Base-by-base conservation (phyloP, 139 green algal genomes). In the Coccomyxa sp. region DNA sequence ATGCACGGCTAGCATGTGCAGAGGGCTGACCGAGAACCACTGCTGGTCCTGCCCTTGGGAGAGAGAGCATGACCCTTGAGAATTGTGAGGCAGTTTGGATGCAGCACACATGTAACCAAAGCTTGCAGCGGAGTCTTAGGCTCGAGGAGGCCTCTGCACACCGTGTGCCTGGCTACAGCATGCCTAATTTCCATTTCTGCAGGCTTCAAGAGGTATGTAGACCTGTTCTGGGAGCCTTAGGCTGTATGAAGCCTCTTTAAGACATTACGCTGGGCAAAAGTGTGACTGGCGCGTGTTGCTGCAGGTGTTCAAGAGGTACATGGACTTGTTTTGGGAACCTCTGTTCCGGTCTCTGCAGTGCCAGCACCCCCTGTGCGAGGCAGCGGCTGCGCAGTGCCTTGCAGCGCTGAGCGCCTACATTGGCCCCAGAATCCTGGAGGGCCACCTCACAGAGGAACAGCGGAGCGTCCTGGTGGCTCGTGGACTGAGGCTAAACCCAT, bases 311-410 rank as follows among this genome's bases (percentile, higher is more conserved):
- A 98, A 98, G 87, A 76, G 75, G 0, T 68, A 91, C 84, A 74
- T 98, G 54, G 91, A 93, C 22, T 50, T 74, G 14, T 93, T 98
- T 50, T 76, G 97, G 71, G 33, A 74, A 16, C 86, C 91, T 0
- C 68, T 97, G 58, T 95, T 97, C 76, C 71, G 70, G 10, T 88
- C 88, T 39, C 82, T 97, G 37, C 73, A 77, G 14, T 93, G 90
- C 77, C 90, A 85, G 8, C 87, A 95, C 68, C 86, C 89, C 78
- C 82, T 94, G 39, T 89, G 87, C 71, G 84, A 89, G 75, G 88
- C 82, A 8, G 90, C 91, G 22, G 93, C 94, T 34, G 89, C 82
- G 0, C 70, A 76, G 37, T 89, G 80, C 33, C 76, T 93, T 31
- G 85, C 70, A 4, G 50, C 73, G 29, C 80, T 97, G 78, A 85